phyloP scores from a whole-genome alignment of 805 yeast genomes.

The Lipomyces anomalus region DNA sequence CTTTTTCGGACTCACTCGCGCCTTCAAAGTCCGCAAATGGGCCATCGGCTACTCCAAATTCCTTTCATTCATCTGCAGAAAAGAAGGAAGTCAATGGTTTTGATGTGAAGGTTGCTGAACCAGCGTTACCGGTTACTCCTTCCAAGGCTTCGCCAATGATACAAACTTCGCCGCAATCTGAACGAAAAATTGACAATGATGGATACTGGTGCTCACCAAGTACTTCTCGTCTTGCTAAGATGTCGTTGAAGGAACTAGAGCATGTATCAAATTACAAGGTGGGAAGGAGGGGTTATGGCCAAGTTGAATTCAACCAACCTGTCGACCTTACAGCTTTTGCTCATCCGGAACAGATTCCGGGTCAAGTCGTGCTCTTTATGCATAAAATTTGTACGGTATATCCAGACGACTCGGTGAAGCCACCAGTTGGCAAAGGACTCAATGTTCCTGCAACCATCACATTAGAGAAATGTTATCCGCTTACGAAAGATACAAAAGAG shows the following conservation, averaged over 20 bases:
- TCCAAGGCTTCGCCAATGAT: background rate
- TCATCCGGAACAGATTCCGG: constrained; percentile 57
- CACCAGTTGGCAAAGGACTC: constrained; percentile 74
- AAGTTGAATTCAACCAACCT: constrained; percentile 68
- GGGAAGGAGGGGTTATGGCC: constrained; percentile 76
- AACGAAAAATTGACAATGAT: constrained; percentile 43
- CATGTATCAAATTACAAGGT: constrained; percentile 59
- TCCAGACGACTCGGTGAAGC: constrained; percentile 58
- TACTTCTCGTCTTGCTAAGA: constrained; percentile 51
- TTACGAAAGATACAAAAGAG: constrained; percentile 61
- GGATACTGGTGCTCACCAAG: constrained; percentile 90
- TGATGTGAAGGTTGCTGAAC: background rate
- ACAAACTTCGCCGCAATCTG: background rate
- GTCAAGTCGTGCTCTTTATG: constrained; percentile 56
- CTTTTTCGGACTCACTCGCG: too few relatives aligned
- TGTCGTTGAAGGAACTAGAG: constrained; percentile 59
- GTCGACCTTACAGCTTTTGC: constrained; percentile 74
- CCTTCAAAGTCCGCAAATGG: too few relatives aligned
- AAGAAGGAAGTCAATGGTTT: background rate
- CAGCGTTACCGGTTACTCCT: background rate
- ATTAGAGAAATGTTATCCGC: constrained; percentile 74
- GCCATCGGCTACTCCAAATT: background rate
- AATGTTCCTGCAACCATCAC: constrained; percentile 71
- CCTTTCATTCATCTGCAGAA: background rate
- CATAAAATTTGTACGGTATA: constrained; percentile 60